A percentile compares a stretch with the other conserved stretches of the same genome.
phyloP scores from a whole-genome alignment of 768 basidiomycete species.

The Porphyrellus cyaneotinctus region DNA sequence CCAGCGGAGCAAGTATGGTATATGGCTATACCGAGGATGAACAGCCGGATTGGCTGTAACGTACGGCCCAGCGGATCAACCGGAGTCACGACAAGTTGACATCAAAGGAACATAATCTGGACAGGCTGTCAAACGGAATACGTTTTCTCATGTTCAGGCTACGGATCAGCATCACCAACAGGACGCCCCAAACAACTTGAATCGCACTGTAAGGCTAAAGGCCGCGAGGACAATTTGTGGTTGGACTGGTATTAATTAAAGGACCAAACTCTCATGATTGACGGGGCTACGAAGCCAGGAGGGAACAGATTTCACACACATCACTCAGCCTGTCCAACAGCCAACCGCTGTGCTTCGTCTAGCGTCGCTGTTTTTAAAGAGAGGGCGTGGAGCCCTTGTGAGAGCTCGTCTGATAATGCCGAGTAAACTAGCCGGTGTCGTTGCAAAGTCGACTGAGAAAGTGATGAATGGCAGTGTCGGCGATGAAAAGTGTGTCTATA shows the following conservation, averaged over 20 bases:
- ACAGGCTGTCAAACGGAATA: constrained; percentile 6
- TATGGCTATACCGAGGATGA: constrained; percentile 3
- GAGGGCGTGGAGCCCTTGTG: constrained; percentile 70
- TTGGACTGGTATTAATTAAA: constrained; percentile 29
- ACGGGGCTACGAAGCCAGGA: constrained; percentile 13
- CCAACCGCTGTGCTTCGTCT: constrained; percentile 39
- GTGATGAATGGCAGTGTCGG: constrained; percentile 10
- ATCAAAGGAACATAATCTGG: constrained; percentile 6
- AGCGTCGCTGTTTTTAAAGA: constrained; percentile 71
- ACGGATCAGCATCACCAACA: constrained; percentile 17
- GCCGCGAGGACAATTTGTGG: constrained; percentile 20
- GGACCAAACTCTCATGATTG: constrained; percentile 29
- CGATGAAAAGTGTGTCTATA: constrained; percentile 28
- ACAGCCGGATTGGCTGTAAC: constrained; percentile 22
- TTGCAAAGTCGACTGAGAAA: constrained; percentile 62
- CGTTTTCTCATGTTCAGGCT: constrained; percentile 12
- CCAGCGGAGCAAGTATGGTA: constrained; percentile 6
- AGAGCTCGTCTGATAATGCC: constrained; percentile 66
- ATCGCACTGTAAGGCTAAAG: constrained; percentile 20
- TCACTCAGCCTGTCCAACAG: constrained; percentile 22
- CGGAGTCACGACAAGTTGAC: constrained; percentile 12
- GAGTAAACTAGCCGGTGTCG: constrained; percentile 78
- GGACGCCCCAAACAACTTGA: neutral
- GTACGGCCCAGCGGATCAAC: constrained; percentile 28
- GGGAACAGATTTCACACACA: constrained; percentile 18